Percentiles rank a stretch among this genome's conserved stretches.
Evolutionary conservation across 306 rosid species (phyloP).

Genomic region (Trifolium subterraneum): DNA sequence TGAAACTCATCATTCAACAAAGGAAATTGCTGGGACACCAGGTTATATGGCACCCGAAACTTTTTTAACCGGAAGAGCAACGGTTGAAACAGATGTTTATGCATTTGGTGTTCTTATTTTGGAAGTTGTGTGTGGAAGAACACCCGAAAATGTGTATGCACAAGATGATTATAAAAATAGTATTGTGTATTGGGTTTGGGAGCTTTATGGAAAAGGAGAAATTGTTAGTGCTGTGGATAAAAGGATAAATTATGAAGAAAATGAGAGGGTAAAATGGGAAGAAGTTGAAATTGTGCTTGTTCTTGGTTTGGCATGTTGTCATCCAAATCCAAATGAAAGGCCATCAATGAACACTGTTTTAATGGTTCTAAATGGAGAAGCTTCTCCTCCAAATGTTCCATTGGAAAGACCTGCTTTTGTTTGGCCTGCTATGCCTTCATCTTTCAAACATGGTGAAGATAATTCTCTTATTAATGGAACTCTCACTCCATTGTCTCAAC

Average conservation of each 20-base stretch:
- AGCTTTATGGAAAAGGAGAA: constrained; percentile 49
- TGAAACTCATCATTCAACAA: constrained; percentile 74
- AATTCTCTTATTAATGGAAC: constrained; percentile 17
- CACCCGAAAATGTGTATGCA: constrained; percentile 52
- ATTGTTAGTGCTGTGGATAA: constrained; percentile 54
- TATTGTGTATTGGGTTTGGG: constrained; percentile 76
- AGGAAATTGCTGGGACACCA: constrained; percentile 78
- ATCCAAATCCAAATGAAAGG: constrained; percentile 75
- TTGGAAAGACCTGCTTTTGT: constrained; percentile 64
- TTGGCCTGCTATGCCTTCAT: constrained; percentile 74
- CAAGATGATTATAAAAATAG: constrained; percentile 55
- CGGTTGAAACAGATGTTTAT: constrained; percentile 77
- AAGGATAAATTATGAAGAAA: constrained; percentile 39
- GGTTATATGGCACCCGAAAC: constrained; percentile 92
- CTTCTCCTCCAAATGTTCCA: constrained; percentile 57
- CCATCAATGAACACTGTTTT: constrained; percentile 69
- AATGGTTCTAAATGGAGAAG: constrained; percentile 67
- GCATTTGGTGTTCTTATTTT: constrained; percentile 72
- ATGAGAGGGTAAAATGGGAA: neutral
- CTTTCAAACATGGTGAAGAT: constrained; percentile 45
- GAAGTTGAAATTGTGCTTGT: constrained; percentile 42
- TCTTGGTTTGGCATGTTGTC: constrained; percentile 80
- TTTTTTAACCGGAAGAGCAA: constrained; percentile 63
- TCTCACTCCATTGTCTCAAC: constrained; percentile 44
- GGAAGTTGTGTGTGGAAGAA: constrained; percentile 70